Evolutionary conservation across 2,329 filamentous ascomycete species (phyloP).

Genomic region (Penicillium sp.): DNA sequence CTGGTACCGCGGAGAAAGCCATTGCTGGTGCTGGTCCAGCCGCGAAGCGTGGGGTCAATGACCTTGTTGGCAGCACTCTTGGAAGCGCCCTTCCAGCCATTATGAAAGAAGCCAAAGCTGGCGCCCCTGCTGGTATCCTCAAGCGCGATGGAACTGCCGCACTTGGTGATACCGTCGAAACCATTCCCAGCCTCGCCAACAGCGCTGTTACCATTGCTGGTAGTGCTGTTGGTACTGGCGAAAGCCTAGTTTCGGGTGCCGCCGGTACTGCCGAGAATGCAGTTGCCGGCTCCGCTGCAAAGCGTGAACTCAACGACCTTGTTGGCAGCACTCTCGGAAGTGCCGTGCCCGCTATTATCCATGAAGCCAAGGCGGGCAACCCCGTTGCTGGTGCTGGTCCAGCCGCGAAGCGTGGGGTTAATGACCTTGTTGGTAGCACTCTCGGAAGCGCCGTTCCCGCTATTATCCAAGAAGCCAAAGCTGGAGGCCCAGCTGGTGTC

Average conservation of each 20-base stretch:
- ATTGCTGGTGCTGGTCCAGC: not conserved
- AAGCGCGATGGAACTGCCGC: slow-evolving; percentile 1
- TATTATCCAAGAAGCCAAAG: not conserved
- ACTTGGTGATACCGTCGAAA: not conserved
- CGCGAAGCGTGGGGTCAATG: not conserved
- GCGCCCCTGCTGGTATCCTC: not conserved
- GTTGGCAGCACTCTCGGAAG: not conserved
- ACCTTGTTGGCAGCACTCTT: not conserved
- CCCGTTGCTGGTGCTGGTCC: no score
- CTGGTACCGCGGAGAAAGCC: slow-evolving; percentile 13
- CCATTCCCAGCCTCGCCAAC: not conserved
- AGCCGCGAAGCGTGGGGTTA: not conserved
- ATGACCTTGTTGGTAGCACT: not conserved
- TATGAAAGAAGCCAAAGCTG: not conserved
- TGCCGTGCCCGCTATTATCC: not conserved
- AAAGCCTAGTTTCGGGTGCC: slow-evolving; percentile 8
- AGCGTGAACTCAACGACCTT: not conserved
- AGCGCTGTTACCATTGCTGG: slow-evolving; percentile 7
- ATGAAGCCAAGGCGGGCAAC: not conserved
- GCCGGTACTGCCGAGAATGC: slow-evolving; percentile 10
- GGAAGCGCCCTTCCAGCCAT: not conserved
- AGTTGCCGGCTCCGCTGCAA: not conserved
- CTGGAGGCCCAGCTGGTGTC: not conserved
- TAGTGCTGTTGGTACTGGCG: slow-evolving; percentile 15
- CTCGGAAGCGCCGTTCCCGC: not conserved